Percentiles rank a stretch among this genome's conserved stretches.
Conservation (phyloP, 2,329 filamentous ascomycete species). For the Pseudogymnoascus sp. region DNA sequence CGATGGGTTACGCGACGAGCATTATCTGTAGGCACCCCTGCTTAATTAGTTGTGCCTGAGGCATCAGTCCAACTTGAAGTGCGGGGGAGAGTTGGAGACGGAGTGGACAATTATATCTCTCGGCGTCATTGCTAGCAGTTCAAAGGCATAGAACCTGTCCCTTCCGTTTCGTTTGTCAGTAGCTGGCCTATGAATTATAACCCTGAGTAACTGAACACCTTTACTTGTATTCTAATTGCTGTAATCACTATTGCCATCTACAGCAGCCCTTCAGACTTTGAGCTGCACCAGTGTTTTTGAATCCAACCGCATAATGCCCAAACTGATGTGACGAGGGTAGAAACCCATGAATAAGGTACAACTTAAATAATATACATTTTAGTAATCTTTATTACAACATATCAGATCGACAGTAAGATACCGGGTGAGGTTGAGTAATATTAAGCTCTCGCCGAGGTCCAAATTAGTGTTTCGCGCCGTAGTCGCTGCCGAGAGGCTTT, state of each 20-base stretch:
- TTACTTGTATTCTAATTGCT: too few relatives aligned
- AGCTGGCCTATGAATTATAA: too few relatives aligned
- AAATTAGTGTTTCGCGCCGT: slow-evolving; percentile 3
- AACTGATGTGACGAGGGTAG: not conserved
- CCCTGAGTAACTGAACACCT: too few relatives aligned
- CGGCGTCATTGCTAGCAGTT: too few relatives aligned
- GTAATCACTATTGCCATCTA: too few relatives aligned
- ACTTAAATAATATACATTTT: not conserved
- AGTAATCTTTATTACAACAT: not conserved
- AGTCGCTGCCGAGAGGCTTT: not conserved
- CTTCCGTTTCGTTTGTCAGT: too few relatives aligned
- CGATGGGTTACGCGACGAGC: not conserved
- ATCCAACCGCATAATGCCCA: not conserved
- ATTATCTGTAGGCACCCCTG: not conserved
- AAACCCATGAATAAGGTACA: not conserved
- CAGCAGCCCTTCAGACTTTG: too few relatives aligned
- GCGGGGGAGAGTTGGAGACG: slow-evolving; percentile 3
- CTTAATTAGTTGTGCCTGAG: slow-evolving; percentile 5
- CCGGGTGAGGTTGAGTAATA: not conserved
- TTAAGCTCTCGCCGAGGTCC: not conserved
- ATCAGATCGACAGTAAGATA: too few relatives aligned
- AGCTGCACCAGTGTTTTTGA: too few relatives aligned
- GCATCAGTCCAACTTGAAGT: not conserved
- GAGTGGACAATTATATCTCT: too few relatives aligned
- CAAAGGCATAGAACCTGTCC: too few relatives aligned